These are phyloP conservation scores for Discostella pseudostelligera DNA, from an alignment of 108 stramenopile genomes.

Conservation along the genomic window DNA sequence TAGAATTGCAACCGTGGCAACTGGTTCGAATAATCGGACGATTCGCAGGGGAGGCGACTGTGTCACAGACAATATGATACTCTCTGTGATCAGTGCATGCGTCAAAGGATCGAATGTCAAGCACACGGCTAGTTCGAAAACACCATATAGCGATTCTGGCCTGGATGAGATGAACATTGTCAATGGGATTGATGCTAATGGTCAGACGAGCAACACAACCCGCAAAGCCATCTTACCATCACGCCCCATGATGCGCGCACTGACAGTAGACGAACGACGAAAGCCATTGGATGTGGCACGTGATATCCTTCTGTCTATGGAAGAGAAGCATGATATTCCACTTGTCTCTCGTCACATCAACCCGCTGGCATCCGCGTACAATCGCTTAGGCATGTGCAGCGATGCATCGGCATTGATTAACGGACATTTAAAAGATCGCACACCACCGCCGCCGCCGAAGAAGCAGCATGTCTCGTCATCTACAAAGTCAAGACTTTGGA, in stretches of 20 bases:
- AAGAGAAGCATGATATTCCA: slow-evolving; percentile 49
- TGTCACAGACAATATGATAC: slow-evolving; percentile 74
- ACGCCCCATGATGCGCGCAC: neutral
- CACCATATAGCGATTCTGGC: neutral
- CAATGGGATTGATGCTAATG: neutral
- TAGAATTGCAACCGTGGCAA: neutral
- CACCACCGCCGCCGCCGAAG: slow-evolving; percentile 30
- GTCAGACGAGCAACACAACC: neutral
- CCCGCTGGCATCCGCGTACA: slow-evolving; percentile 69
- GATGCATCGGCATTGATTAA: slow-evolving; percentile 55
- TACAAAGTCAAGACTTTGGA: slow-evolving; percentile 1
- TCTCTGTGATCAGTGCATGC: slow-evolving; percentile 54
- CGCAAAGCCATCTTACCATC: neutral
- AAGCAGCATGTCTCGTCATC: neutral
- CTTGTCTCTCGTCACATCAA: slow-evolving; percentile 61
- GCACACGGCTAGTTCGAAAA: slow-evolving; percentile 1
- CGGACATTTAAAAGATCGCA: slow-evolving; percentile 54
- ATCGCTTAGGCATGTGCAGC: slow-evolving; percentile 45
- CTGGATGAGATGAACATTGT: neutral
- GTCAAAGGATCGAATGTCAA: slow-evolving; percentile 50
- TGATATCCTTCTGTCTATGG: slow-evolving; percentile 46
- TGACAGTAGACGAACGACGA: slow-evolving; percentile 50
- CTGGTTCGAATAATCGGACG: slow-evolving; percentile 2
- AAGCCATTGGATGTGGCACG: slow-evolving; percentile 58
- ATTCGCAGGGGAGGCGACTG: slow-evolving; percentile 3